A percentile compares a stretch with the other conserved stretches of the same genome.
Evolutionary conservation across 75 land plant species (phyloP).

Genomic region (Pinus taeda): DNA sequence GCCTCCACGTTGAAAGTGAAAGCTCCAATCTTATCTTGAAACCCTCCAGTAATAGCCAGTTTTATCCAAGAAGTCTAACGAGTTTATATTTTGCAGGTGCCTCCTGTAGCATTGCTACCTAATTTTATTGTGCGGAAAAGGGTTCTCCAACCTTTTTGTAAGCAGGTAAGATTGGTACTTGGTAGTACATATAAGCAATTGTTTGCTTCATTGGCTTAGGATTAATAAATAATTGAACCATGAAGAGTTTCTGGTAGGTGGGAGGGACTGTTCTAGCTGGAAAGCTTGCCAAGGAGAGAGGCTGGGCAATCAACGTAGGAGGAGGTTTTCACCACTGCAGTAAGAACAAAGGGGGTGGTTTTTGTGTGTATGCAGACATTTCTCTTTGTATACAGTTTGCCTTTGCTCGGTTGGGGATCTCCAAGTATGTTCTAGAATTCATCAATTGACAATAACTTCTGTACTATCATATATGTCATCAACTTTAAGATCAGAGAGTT

Average conservation of each 20-base stretch:
- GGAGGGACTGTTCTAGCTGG: conserved; percentile 92
- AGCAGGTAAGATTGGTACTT: conserved; percentile 57
- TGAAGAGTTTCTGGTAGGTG: conserved; percentile 40
- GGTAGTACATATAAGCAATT: not conserved
- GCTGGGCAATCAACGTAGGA: conserved; percentile 98
- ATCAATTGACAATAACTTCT: not conserved
- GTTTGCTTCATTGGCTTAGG: not conserved
- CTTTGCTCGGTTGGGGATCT: conserved; percentile 60
- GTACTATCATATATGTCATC: not conserved
- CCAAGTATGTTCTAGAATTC: conserved; percentile 40
- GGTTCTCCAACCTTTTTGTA: conserved; percentile 84
- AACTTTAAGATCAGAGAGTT: not conserved
- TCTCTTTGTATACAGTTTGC: conserved; percentile 86
- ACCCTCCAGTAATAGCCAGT: not conserved
- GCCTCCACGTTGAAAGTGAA: not conserved
- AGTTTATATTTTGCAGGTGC: conserved; percentile 54
- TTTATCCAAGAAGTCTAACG: not conserved
- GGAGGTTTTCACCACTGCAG: conserved; percentile 99
- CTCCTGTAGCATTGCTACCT: conserved; percentile 89
- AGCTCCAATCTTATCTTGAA: not conserved
- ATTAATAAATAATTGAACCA: not conserved
- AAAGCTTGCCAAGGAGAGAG: conserved; percentile 88
- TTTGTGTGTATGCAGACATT: conserved; percentile 98
- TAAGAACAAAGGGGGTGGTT: conserved; percentile 84
- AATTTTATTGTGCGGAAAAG: conserved; percentile 73